Percentiles rank a stretch among this genome's conserved stretches.
These are phyloP conservation scores for Fusarium sp. DNA, from an alignment of 2,329 filamentous ascomycete genomes.

Conservation along the genomic window DNA sequence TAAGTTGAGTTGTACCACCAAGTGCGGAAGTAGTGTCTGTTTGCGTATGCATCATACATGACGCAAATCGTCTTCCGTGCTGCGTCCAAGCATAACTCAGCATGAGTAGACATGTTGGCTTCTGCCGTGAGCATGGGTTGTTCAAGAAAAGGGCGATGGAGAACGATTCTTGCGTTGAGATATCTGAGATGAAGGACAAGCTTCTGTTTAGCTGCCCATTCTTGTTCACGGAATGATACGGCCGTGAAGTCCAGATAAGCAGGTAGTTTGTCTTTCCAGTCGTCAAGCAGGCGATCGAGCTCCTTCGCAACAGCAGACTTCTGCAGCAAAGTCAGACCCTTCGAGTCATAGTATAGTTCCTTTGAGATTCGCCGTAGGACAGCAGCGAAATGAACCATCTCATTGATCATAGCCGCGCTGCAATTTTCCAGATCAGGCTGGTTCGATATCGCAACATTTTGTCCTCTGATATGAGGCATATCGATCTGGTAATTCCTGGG, in stretches of 20 bases:
- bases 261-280: background rate
- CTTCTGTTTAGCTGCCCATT: background rate
- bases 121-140: background rate
- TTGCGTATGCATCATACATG: background rate
- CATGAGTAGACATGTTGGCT: background rate
- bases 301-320: slow-evolving; percentile 1
- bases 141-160: background rate
- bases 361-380: background rate
- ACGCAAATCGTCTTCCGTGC: background rate
- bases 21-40: background rate
- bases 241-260: background rate
- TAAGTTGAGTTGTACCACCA: slow-evolving; percentile 15
- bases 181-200: background rate
- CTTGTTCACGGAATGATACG: background rate
- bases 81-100: background rate
- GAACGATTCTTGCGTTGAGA: background rate
- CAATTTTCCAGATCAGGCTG: background rate
- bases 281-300: background rate
- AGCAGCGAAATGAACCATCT: slow-evolving; percentile 1
- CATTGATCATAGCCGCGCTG: background rate
- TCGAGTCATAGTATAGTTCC: background rate
- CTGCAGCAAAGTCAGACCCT: background rate
- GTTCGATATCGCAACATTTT: rapidly evolving
- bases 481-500: slow-evolving; percentile 5
- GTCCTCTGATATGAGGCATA: background rate